Evolutionary conservation across 768 basidiomycete genomes (phyloP).

Genomic region (Phlebiopsis gigantea): DNA sequence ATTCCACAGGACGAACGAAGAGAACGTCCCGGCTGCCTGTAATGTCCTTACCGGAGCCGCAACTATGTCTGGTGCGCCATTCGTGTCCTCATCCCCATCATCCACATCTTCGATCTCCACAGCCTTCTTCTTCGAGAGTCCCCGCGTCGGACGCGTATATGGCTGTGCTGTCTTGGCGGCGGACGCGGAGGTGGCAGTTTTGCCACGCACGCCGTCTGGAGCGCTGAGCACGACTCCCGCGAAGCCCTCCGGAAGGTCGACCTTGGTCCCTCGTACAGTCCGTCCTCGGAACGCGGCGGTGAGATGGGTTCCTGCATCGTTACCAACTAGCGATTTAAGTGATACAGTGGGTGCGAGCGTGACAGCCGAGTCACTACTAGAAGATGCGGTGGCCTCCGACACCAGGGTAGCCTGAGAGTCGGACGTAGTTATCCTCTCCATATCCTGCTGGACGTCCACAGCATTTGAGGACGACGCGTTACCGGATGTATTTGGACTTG

Average conservation of each 20-base stretch:
- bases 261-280: conserved; percentile 59
- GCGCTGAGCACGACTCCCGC: conserved; percentile 54
- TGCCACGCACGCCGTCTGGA: conserved; percentile 15
- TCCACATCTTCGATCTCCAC: conserved; percentile 23
- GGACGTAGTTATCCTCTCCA: neutral
- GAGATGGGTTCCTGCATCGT: conserved; percentile 29
- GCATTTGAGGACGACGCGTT: conserved; percentile 11
- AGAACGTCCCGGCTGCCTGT: conserved; percentile 49
- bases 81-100: conserved; percentile 17
- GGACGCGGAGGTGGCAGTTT: neutral
- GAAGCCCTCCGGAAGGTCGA: conserved; percentile 63
- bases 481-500: neutral
- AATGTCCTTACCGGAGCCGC: conserved; percentile 30
- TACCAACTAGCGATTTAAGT: neutral
- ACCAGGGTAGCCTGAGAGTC: conserved; percentile 11
- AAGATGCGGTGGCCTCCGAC: neutral
- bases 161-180: neutral
- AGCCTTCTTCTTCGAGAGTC: neutral
- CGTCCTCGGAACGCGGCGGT: conserved; percentile 72
- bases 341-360: neutral
- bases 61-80: conserved; percentile 24
- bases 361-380: neutral
- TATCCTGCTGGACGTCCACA: neutral
- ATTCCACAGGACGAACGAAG: conserved; percentile 70
- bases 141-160: conserved; percentile 17